A percentile compares a stretch with the other conserved stretches of the same genome.
Conservation (phyloP, 2,329 filamentous ascomycete species). For the Beauveria sp. region DNA sequence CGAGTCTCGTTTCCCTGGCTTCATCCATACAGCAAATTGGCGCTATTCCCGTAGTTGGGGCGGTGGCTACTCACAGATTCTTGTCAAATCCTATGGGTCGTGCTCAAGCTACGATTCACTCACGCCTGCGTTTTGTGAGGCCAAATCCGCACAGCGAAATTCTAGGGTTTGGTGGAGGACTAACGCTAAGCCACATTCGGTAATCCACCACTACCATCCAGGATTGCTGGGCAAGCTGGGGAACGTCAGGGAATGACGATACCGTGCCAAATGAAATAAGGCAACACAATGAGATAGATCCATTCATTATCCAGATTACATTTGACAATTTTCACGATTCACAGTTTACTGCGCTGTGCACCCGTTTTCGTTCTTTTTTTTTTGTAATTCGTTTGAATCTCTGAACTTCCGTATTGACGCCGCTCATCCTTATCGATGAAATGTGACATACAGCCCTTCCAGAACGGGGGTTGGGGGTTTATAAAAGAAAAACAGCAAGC, state of each 20-base stretch:
- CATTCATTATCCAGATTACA: not conserved
- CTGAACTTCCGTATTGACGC: constrained; percentile 59
- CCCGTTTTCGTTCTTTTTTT: constrained; percentile 1
- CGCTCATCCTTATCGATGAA: constrained; percentile 49
- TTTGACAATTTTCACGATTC: not conserved
- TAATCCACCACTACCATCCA: constrained; percentile 24
- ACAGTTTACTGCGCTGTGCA: not conserved
- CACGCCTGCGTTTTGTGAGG: constrained; percentile 31
- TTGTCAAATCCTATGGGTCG: constrained; percentile 27
- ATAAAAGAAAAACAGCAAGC: constrained; percentile 47
- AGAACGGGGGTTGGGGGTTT: constrained; percentile 33
- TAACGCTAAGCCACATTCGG: constrained; percentile 32
- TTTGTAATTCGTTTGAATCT: constrained; percentile 32
- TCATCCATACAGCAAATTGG: not conserved
- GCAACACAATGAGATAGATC: not conserved
- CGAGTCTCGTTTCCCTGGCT: not conserved
- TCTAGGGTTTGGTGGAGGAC: constrained; percentile 37
- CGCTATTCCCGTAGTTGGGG: constrained; percentile 8
- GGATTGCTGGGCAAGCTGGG: constrained; percentile 11
- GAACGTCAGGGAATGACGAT: constrained; percentile 8
- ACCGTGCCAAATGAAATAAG: not conserved
- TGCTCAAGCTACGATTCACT: constrained; percentile 24
- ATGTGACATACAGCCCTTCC: constrained; percentile 60
- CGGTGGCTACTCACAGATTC: constrained; percentile 24
- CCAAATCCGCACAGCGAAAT: constrained; percentile 31